Evolutionary conservation across 441 rosid genomes (phyloP), one percentile per base, ranked within the genome.

Genomic region (Croton setiger): DNA sequence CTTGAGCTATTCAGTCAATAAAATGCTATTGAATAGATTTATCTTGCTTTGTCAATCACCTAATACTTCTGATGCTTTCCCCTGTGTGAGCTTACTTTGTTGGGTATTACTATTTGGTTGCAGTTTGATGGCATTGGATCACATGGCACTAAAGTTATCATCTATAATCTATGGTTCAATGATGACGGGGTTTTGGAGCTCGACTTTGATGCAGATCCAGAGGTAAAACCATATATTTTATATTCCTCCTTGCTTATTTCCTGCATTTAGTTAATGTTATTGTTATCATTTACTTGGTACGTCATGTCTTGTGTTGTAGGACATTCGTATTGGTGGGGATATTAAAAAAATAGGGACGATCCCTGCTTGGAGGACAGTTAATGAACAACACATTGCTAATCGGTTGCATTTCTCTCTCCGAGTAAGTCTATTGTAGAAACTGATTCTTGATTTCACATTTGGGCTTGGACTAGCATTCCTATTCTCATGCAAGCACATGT

Each of bases 131-230:
- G 87, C 75, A 67, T 94, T 69, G 91, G 89, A 54, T 36, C 81
- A 4, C 96, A 85, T 84, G 99, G 98, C 63, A 94, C 99, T 62
- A 94, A 90, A 84, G 78, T 94, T 74, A 79, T 92, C 27, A 77
- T 94, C 69, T 94, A 92, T 77, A 94, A 94, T 79, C 70, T 94
- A 72, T 94, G 99, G 99, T 78, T 77, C 71, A 84, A 69, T 76
- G 83, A 87, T 44, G 91, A 84, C 54, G 91, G 88, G 45, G 81
- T 74, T 43, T 5, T 80, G 82, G 99, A 94, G 82, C 83, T 94
- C 64, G 97, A 94, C 81, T 90, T 94, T 49, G 87, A 85, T 76
- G 68, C 82, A 1, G 88, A 80, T 81, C 67, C 84, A 59, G 82
- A 83, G 97, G 99, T 94, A 74, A 63, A 72, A 51, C 53, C 33